These are phyloP conservation scores for Endocalyx cinctus DNA, from an alignment of 2,329 filamentous ascomycete genomes.

Conservation along the genomic window DNA sequence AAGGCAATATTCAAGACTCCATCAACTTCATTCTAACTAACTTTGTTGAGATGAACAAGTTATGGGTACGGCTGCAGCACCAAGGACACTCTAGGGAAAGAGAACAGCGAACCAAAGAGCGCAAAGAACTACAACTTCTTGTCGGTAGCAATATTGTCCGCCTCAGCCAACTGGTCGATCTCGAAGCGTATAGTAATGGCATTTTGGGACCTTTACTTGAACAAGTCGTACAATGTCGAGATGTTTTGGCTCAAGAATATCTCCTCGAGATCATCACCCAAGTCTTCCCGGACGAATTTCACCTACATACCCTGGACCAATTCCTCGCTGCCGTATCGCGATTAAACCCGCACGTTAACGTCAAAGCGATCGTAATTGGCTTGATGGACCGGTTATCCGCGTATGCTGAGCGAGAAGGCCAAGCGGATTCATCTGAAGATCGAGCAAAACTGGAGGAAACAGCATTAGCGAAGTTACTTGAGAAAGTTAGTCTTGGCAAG, in stretches of 20 bases:
- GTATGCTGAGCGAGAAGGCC: conserved; percentile 86
- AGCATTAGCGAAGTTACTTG: conserved; percentile 70
- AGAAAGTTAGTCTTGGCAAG: conserved; percentile 69
- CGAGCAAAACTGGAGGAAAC: conserved; percentile 78
- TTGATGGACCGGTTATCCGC: conserved; percentile 94
- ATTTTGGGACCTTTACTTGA: conserved; percentile 88
- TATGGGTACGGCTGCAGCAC: conserved; percentile 96
- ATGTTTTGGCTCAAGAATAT: conserved; percentile 96
- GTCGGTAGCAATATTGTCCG: conserved; percentile 96
- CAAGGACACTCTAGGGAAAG: conserved; percentile 94
- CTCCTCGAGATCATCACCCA: conserved; percentile 97
- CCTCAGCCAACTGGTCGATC: conserved; percentile 89
- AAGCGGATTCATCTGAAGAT: conserved; percentile 65
- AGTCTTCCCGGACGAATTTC: conserved; percentile 97
- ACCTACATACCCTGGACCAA: conserved; percentile 92
- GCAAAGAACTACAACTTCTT: conserved; percentile 89
- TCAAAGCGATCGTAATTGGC: conserved; percentile 96
- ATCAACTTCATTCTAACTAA: conserved; percentile 98
- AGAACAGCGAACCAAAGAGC: conserved; percentile 87
- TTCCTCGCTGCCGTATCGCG: conserved; percentile 89
- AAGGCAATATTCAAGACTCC: conserved; percentile 93
- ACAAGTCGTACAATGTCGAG: conserved; percentile 95
- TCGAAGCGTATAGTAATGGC: conserved; percentile 87
- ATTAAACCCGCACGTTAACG: conserved; percentile 92
- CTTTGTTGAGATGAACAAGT: conserved; percentile 99